Evolutionary conservation across 2,329 filamentous ascomycete genomes (phyloP).

Genomic region (Aspergillus fructus): DNA sequence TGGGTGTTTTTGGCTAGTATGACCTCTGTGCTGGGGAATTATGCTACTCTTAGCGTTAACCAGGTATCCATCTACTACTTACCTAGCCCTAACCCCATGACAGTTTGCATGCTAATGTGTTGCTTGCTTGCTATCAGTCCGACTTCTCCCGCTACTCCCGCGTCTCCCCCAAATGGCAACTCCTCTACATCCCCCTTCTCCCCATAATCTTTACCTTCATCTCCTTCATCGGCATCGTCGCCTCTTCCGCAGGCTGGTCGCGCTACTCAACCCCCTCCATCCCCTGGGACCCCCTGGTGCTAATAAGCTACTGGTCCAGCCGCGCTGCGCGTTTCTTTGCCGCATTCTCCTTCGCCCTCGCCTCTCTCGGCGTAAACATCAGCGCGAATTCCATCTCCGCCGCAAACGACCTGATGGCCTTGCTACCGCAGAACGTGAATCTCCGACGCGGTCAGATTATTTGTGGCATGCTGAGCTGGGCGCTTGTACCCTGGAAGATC

Average conservation of each 20-base stretch:
- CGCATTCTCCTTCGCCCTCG: conserved; percentile 55
- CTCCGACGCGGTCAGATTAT: conserved; percentile 58
- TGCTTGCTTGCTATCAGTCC: conserved; percentile 33
- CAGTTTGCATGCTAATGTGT: not conserved
- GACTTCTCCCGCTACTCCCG: conserved; percentile 58
- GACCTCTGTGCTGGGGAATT: conserved; percentile 52
- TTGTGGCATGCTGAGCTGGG: conserved; percentile 57
- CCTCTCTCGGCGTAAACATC: conserved; percentile 57
- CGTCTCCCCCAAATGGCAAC: conserved; percentile 49
- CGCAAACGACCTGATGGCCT: conserved; percentile 58
- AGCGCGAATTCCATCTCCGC: conserved; percentile 52
- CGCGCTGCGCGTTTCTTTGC: conserved; percentile 50
- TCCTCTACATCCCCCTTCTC: conserved; percentile 52
- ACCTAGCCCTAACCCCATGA: not conserved
- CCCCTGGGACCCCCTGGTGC: conserved; percentile 47
- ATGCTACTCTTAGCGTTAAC: conserved; percentile 53
- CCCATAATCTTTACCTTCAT: conserved; percentile 56
- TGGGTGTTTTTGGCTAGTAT: conserved; percentile 55
- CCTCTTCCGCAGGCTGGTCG: conserved; percentile 41
- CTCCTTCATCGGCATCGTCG: conserved; percentile 48
- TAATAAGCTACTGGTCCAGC: conserved; percentile 40
- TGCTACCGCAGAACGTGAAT: conserved; percentile 56
- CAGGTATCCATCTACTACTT: conserved; percentile 27
- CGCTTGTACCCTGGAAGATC: conserved; percentile 66
- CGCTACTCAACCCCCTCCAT: conserved; percentile 34